These are phyloP conservation scores for Exsudoporus frostii DNA, from an alignment of 768 basidiomycete genomes.

Conservation along the genomic window DNA sequence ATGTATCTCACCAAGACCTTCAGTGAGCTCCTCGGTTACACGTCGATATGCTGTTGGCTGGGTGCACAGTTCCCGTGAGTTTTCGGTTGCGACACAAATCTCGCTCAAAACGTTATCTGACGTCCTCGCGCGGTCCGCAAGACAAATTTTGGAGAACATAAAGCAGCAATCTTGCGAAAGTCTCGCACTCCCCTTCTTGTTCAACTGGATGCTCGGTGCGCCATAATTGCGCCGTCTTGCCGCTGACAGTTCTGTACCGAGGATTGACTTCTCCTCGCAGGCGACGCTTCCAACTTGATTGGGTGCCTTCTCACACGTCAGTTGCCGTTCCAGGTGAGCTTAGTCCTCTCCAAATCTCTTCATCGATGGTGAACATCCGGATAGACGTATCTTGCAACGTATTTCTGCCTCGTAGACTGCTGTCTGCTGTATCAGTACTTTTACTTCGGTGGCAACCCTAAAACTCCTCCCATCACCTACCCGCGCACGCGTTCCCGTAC, in stretches of 20 bases:
- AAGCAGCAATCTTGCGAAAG: constrained; percentile 79
- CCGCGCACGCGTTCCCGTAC: constrained; percentile 42
- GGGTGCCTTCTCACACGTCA: constrained; percentile 92
- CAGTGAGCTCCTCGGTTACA: constrained; percentile 67
- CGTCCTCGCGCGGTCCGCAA: constrained; percentile 26
- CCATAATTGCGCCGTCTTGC: constrained; percentile 13
- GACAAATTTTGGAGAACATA: constrained; percentile 82
- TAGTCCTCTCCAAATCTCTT: neutral
- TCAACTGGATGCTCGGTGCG: constrained; percentile 89
- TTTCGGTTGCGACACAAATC: constrained; percentile 1
- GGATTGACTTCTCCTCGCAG: constrained; percentile 37
- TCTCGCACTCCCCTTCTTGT: constrained; percentile 88
- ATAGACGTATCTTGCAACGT: constrained; percentile 86
- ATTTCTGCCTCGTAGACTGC: constrained; percentile 85
- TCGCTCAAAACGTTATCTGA: constrained; percentile 8
- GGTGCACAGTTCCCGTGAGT: constrained; percentile 88
- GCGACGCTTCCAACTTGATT: constrained; percentile 89
- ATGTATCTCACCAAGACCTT: constrained; percentile 29
- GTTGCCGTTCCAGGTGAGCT: constrained; percentile 85
- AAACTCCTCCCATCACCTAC: constrained; percentile 35
- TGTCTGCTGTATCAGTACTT: constrained; percentile 75
- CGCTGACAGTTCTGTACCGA: neutral
- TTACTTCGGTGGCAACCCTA: constrained; percentile 55
- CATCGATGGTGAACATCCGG: constrained; percentile 5
- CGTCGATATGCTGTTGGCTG: constrained; percentile 77